Evolutionary conservation across 306 rosid genomes (phyloP).

Genomic region (Abrus precatorius): DNA sequence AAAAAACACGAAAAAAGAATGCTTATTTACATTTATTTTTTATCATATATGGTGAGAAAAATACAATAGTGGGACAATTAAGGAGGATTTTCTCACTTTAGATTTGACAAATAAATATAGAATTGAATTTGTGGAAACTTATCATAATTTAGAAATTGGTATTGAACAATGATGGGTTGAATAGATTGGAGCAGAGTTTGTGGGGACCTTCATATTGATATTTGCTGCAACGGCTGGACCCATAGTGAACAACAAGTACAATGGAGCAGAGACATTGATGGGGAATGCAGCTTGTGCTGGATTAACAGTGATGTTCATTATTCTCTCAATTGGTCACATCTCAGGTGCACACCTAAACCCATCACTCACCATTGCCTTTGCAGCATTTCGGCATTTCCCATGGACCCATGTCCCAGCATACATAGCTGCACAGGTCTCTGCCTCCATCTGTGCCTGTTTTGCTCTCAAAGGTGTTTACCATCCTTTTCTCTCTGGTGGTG

Average conservation of each 20-base stretch:
- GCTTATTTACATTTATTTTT: too few species aligned
- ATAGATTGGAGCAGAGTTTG: constrained; percentile 96
- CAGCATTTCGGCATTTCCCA: constrained; percentile 81
- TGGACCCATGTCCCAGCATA: constrained; percentile 94
- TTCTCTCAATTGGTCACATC: constrained; percentile 91
- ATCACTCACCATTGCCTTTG: constrained; percentile 90
- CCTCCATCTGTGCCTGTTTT: constrained; percentile 80
- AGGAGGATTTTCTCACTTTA: too few species aligned
- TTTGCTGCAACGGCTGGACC: constrained; percentile 93
- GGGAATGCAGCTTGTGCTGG: constrained; percentile 95
- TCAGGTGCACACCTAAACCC: constrained; percentile 97
- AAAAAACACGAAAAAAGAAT: too few species aligned
- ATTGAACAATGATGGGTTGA: background rate
- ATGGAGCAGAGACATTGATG: constrained; percentile 68
- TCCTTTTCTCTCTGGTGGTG: constrained; percentile 84
- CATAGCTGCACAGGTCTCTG: constrained; percentile 81
- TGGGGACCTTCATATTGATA: constrained; percentile 90
- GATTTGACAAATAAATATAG: too few species aligned
- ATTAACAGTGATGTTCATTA: constrained; percentile 82
- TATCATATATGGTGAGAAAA: too few species aligned
- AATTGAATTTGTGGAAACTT: too few species aligned
- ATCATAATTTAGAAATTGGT: too few species aligned
- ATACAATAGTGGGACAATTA: too few species aligned
- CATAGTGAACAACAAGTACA: constrained; percentile 86
- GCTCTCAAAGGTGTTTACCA: constrained; percentile 82